Conservation (phyloP, 257 asterid genomes). For the Jasminum sambac region DNA sequence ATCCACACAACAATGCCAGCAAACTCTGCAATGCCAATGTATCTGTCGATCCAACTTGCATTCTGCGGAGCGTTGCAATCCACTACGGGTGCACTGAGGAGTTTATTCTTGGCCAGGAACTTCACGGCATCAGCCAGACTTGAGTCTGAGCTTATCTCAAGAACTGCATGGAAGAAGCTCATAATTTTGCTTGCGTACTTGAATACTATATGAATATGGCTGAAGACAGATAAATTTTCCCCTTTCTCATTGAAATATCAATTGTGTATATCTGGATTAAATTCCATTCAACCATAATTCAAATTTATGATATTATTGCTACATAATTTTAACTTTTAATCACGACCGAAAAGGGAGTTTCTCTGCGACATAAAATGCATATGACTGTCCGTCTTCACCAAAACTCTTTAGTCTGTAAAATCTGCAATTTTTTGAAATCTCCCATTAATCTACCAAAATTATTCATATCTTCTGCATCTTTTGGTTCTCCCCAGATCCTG, state of each 20-base stretch:
- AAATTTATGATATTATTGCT: too few relatives aligned
- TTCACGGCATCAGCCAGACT: conserved; percentile 85
- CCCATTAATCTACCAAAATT: too few relatives aligned
- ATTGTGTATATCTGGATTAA: neutral
- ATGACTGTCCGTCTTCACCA: too few relatives aligned
- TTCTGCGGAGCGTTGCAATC: conserved; percentile 89
- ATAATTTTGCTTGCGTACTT: neutral
- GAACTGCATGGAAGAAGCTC: conserved; percentile 39
- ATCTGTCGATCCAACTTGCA: conserved; percentile 96
- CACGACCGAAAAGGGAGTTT: too few relatives aligned
- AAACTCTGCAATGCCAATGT: conserved; percentile 87
- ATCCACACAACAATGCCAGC: conserved; percentile 99
- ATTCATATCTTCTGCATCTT: too few relatives aligned
- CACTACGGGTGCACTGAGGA: conserved; percentile 88
- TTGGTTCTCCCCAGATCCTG: too few relatives aligned
- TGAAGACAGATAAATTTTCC: neutral
- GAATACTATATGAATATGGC: neutral
- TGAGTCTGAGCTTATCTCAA: conserved; percentile 84
- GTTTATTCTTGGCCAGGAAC: conserved; percentile 64
- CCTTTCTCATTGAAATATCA: neutral
- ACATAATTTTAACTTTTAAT: too few relatives aligned
- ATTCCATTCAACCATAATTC: too few relatives aligned
- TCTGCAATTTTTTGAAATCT: too few relatives aligned
- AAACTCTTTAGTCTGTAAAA: too few relatives aligned
- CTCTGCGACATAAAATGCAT: too few relatives aligned